phyloP scores from a whole-genome alignment of 371 early-diverging fungal genomes.

The Dinochytrium kinnereticum region DNA sequence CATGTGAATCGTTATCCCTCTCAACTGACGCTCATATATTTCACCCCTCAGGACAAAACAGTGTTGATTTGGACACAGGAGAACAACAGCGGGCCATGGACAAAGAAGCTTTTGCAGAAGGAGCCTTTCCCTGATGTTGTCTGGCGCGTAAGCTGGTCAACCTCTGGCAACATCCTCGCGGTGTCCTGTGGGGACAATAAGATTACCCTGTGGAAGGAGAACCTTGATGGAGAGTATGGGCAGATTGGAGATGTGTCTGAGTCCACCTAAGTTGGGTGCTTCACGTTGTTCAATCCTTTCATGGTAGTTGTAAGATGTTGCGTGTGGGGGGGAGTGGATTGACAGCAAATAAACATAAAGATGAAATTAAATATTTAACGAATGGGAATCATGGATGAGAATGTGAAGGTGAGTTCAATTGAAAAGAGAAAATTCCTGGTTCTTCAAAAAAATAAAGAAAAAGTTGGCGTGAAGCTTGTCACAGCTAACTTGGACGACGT shows the following conservation, averaged over 20 bases:
- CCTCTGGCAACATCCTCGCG: conserved; percentile 93
- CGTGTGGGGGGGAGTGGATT: neutral
- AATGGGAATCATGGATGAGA: too few relatives aligned
- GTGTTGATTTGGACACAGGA: conserved; percentile 97
- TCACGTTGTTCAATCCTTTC: too few relatives aligned
- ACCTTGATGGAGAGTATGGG: conserved; percentile 79
- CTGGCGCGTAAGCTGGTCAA: conserved; percentile 97
- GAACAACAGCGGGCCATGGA: conserved; percentile 63
- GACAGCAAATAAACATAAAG: neutral
- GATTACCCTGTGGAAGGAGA: conserved; percentile 95
- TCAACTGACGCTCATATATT: neutral
- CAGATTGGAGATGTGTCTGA: conserved; percentile 45
- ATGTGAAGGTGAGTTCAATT: too few relatives aligned
- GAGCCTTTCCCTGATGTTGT: conserved; percentile 95
- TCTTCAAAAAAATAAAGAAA: too few relatives aligned
- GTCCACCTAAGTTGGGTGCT: neutral
- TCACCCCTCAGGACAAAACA: conserved; percentile 73
- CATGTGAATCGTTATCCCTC: neutral
- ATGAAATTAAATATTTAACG: neutral
- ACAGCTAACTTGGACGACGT: too few relatives aligned
- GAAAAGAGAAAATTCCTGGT: too few relatives aligned
- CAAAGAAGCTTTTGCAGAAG: conserved; percentile 67
- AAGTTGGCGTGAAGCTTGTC: too few relatives aligned
- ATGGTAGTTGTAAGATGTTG: too few relatives aligned
- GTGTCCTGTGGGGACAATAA: conserved; percentile 96